Conservation (phyloP, 1,284 basidiomycete species). For the Polyporus tsugae region DNA sequence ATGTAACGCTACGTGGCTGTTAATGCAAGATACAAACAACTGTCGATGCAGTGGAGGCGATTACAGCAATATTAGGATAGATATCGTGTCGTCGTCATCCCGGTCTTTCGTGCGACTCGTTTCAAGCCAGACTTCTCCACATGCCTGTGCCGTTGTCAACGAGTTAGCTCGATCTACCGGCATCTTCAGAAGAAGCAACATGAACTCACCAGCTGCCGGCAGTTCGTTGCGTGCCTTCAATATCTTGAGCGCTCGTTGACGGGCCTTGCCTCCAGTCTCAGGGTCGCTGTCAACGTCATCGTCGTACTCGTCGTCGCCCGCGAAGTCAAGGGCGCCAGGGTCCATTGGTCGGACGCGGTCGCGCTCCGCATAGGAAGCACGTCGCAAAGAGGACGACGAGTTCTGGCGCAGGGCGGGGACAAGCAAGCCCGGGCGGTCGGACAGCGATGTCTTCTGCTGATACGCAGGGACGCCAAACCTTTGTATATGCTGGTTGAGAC, state of each 20-base stretch:
- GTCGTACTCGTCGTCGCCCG: constrained; percentile 53
- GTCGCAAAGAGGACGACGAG: constrained; percentile 58
- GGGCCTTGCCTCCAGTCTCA: constrained; percentile 52
- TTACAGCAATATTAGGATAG: constrained; percentile 37
- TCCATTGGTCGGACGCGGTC: constrained; percentile 69
- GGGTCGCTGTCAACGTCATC: constrained; percentile 43
- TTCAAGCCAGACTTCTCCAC: constrained; percentile 77
- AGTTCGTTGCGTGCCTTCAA: constrained; percentile 55
- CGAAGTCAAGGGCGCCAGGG: constrained; percentile 73
- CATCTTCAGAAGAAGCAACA: background rate
- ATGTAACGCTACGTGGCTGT: constrained; percentile 21
- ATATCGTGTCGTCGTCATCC: constrained; percentile 28
- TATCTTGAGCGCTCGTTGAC: constrained; percentile 69
- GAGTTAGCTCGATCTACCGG: background rate
- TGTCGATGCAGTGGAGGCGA: constrained; percentile 27
- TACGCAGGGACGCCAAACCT: constrained; percentile 58
- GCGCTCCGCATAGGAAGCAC: constrained; percentile 69
- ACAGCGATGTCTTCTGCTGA: constrained; percentile 56
- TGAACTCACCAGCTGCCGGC: constrained; percentile 40
- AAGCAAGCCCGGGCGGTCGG: constrained; percentile 45
- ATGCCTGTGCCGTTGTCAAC: constrained; percentile 47
- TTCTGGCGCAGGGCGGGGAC: constrained; percentile 45
- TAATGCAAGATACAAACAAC: constrained; percentile 34
- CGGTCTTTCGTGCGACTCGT: constrained; percentile 23
- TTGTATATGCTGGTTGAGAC: constrained; percentile 44